Conservation (phyloP, 2,329 filamentous ascomycete genomes). For the Colletotrichum sidae region DNA sequence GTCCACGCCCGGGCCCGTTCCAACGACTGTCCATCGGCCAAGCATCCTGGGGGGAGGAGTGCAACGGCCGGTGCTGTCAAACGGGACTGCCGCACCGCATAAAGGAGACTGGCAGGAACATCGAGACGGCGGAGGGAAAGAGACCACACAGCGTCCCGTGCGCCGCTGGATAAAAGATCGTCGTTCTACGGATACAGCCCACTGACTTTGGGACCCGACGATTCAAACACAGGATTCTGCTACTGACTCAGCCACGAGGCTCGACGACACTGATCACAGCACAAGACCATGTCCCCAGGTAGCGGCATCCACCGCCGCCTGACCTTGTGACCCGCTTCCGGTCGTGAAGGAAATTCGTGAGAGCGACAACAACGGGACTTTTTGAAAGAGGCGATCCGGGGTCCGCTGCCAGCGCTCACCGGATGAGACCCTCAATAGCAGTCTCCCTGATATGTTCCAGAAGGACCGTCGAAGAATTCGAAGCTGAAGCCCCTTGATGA, state of each 20-base stretch:
- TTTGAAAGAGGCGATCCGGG: slow-evolving; percentile 28
- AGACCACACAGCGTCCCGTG: slow-evolving; percentile 10
- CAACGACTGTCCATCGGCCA: slow-evolving; percentile 23
- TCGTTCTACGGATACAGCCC: slow-evolving; percentile 15
- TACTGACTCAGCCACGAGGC: slow-evolving; percentile 34
- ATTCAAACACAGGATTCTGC: slow-evolving; percentile 16
- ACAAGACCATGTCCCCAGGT: slow-evolving; percentile 10
- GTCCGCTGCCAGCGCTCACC: slow-evolving; percentile 23
- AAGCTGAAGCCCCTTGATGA: slow-evolving; percentile 16
- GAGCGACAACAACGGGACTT: slow-evolving; percentile 10
- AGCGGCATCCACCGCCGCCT: slow-evolving; percentile 20
- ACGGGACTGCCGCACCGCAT: slow-evolving; percentile 14
- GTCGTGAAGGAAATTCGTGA: slow-evolving; percentile 20
- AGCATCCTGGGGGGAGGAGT: slow-evolving; percentile 21
- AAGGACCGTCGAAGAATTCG: slow-evolving; percentile 30
- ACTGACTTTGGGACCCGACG: slow-evolving; percentile 8
- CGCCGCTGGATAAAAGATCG: slow-evolving; percentile 23
- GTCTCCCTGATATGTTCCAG: slow-evolving; percentile 30
- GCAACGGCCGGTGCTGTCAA: slow-evolving; percentile 5
- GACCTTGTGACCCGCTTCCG: slow-evolving; percentile 19
- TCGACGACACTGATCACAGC: slow-evolving; percentile 15
- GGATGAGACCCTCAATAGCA: slow-evolving; percentile 12
- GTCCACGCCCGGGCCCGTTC: slow-evolving; percentile 18
- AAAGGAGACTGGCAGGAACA: slow-evolving; percentile 22
- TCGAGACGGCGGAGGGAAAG: slow-evolving; percentile 1